phyloP scores from a whole-genome alignment of 2,329 filamentous ascomycete genomes.

The Fusarium kyushuense region DNA sequence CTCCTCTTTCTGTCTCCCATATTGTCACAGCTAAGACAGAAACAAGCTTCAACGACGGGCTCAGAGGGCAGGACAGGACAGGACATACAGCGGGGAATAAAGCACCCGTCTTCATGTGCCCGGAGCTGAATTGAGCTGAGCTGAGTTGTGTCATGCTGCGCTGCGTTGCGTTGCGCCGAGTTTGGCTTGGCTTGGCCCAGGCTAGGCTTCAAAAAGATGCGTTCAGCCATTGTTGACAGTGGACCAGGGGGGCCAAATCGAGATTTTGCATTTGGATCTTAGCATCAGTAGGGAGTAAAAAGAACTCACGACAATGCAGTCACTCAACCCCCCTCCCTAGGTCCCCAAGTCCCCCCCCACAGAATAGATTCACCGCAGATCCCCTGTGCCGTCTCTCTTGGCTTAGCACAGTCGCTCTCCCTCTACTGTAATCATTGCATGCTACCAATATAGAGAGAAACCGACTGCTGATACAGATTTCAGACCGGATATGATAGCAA shows the following conservation, averaged over 20 bases:
- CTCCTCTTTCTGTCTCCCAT: too few species aligned
- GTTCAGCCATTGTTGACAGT: constrained; percentile 20
- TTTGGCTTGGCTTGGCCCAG: constrained; percentile 1
- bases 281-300: not conserved
- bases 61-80: not conserved
- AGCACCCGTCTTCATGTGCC: not conserved
- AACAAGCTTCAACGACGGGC: not conserved
- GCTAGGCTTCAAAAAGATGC: not conserved
- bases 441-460: not conserved
- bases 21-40: not conserved
- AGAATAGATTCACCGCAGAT: constrained; percentile 47
- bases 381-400: constrained; percentile 30
- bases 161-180: not conserved
- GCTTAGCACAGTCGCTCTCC: not conserved
- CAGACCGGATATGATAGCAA: not conserved
- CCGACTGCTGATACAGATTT: not conserved
- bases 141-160: not conserved
- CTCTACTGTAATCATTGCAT: not conserved
- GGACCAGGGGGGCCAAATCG: constrained; percentile 38
- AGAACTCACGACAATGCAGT: constrained; percentile 31
- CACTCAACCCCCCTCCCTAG: not conserved
- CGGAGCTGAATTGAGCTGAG: not conserved
- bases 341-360: not conserved
- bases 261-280: constrained; percentile 47
- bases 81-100: too few species aligned